phyloP scores from a whole-genome alignment of 83 land plant species.

The Larix sibirica region DNA sequence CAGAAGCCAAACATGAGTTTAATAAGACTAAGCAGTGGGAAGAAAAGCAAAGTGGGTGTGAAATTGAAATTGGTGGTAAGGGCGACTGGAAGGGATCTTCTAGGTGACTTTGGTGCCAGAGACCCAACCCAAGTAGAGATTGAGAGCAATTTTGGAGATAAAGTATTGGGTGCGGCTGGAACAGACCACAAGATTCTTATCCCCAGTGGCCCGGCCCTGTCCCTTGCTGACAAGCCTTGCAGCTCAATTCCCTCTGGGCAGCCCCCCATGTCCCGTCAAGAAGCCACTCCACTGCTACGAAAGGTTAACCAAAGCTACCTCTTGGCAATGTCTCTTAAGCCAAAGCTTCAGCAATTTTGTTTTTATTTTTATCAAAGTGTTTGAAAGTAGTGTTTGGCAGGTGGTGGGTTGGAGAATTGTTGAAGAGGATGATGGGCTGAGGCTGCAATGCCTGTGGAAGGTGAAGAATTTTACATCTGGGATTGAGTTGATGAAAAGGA shows the following conservation, averaged over 20 bases:
- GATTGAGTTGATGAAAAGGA: slow-evolving; percentile 62
- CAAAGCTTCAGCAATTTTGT: too few species aligned
- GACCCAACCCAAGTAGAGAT: slow-evolving; percentile 82
- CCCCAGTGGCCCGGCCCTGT: slow-evolving; percentile 52
- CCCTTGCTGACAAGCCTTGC: slow-evolving; percentile 61
- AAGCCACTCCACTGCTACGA: slow-evolving; percentile 61
- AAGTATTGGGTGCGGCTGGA: slow-evolving; percentile 55
- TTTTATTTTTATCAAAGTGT: background rate
- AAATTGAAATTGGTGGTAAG: slow-evolving; percentile 2
- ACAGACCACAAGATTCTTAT: slow-evolving; percentile 88
- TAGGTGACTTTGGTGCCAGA: slow-evolving; percentile 79
- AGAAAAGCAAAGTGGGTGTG: background rate
- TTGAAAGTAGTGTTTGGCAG: slow-evolving; percentile 31
- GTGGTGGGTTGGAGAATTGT: slow-evolving; percentile 88
- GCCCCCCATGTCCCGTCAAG: slow-evolving; percentile 51
- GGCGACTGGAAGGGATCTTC: slow-evolving; percentile 22
- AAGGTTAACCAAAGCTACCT: slow-evolving; percentile 50
- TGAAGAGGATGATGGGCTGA: slow-evolving; percentile 48
- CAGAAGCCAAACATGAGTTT: too few species aligned
- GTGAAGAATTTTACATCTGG: slow-evolving; percentile 68
- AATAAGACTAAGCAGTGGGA: too few species aligned
- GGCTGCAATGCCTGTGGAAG: slow-evolving; percentile 84
- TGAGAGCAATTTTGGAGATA: slow-evolving; percentile 85
- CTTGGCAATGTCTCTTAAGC: too few species aligned
- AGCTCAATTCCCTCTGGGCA: slow-evolving; percentile 38